Evolutionary conservation across 2,329 filamentous ascomycete genomes (phyloP), one percentile per base, ranked within the genome.

Genomic region (Taxawa tesnikishii): DNA sequence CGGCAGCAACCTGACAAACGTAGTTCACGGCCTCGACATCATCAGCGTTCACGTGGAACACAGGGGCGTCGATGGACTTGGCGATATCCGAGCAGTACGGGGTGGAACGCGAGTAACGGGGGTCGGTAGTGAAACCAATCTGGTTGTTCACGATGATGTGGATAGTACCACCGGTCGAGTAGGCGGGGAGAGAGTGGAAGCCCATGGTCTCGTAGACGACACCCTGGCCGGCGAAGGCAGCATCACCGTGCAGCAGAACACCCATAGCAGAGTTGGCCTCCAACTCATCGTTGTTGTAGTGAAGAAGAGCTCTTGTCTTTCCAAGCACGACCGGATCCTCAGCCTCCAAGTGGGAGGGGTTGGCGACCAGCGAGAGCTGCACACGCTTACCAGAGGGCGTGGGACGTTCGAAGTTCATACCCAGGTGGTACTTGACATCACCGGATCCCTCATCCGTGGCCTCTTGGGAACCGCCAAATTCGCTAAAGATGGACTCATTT

Each of bases 71-170:
- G 46, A 98, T 94, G 31, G 90, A 83, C 70, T 98, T 98, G 62
- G 90, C 90, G 51, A 98, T 94, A 58, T 98, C 90, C 26, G 90
- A 96, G 66, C 90, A 98, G 74, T 98, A 98, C 27, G 90, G 83
- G 30, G 90, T 98, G 13, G 90, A 98, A 48, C 90, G 85, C 48
- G 90, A 80, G 60, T 94, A 98, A 53, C 90, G 84, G 45, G 90
- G 90, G 55, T 98, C 90, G 14, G 90, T 98, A 33, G 90, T 98
- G 70, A 98, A 98, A 60, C 90, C 90, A 58, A 98, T 98, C 70
- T 98, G 90, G 73, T 98, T 98, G 75, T 98, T 98, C 47, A 96
- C 88, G 38, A 98, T 78, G 44, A 98, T 70, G 63, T 98, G 90
- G 49, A 98, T 83, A 37, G 90, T 98, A 54, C 90, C 90, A 49